Evolutionary conservation across 2,329 filamentous ascomycete genomes (phyloP).

Genomic region (Ascochyta pisi): DNA sequence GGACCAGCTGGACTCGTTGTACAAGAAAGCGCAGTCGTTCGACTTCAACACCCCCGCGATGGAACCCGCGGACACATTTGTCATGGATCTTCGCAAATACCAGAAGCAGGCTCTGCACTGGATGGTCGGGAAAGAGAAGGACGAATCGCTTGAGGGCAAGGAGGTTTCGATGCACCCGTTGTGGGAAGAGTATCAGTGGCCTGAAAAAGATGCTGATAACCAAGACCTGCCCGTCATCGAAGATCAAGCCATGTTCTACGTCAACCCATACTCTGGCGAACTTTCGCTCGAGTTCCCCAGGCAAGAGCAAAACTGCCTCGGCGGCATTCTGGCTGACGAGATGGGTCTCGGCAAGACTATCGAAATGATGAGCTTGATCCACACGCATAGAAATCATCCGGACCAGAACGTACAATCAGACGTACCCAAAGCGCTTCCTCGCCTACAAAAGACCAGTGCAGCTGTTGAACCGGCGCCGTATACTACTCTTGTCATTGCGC

Average conservation of each 20-base stretch:
- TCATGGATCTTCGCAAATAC: slow-evolving; percentile 84
- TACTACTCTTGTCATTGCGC: slow-evolving; percentile 93
- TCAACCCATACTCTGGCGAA: slow-evolving; percentile 97
- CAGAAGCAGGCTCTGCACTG: slow-evolving; percentile 95
- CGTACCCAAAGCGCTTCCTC: slow-evolving; percentile 67
- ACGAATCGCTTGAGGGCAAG: slow-evolving; percentile 70
- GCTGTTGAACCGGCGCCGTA: slow-evolving; percentile 74
- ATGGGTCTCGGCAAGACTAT: slow-evolving; percentile 99
- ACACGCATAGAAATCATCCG: slow-evolving; percentile 74
- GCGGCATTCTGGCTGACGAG: slow-evolving; percentile 92
- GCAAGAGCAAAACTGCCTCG: slow-evolving; percentile 93
- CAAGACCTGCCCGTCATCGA: slow-evolving; percentile 71
- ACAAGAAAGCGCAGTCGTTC: slow-evolving; percentile 95
- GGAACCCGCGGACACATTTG: slow-evolving; percentile 82
- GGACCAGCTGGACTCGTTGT: slow-evolving; percentile 90
- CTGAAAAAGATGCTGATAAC: slow-evolving; percentile 84
- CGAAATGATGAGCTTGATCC: slow-evolving; percentile 94
- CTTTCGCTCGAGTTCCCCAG: slow-evolving; percentile 88
- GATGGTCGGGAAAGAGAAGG: slow-evolving; percentile 94
- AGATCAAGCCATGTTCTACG: slow-evolving; percentile 79
- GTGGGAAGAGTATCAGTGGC: slow-evolving; percentile 97
- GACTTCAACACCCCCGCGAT: slow-evolving; percentile 91
- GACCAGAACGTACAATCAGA: slow-evolving; percentile 36
- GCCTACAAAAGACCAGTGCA: slow-evolving; percentile 64
- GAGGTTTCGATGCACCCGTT: slow-evolving; percentile 92